phyloP scores from a whole-genome alignment of 148 eudicot genomes.

The Vaccinium macrocarpon region DNA sequence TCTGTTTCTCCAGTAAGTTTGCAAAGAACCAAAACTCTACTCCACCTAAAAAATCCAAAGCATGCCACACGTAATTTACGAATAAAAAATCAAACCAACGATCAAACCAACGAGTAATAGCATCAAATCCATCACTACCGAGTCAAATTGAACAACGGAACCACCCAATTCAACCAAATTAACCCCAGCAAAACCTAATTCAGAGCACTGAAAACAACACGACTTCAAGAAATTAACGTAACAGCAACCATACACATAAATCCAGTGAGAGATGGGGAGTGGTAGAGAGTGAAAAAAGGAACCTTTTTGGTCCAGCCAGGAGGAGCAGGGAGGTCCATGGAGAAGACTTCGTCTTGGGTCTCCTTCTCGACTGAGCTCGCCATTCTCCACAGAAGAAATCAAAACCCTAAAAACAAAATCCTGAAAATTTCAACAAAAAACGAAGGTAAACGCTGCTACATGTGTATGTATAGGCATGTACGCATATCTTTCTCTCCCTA shows the following conservation, averaged over 20 bases:
- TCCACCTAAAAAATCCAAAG: no score
- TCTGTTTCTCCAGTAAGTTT: not conserved
- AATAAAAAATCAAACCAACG: not conserved
- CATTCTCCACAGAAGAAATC: not conserved
- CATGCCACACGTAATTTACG: not conserved
- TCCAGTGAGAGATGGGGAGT: not conserved
- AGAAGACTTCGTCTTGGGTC: conserved; percentile 42
- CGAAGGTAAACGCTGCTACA: not conserved
- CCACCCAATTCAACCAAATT: not conserved
- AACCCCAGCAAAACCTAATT: not conserved
- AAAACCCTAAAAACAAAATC: not conserved
- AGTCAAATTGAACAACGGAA: not conserved
- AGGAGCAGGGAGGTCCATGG: conserved; percentile 78
- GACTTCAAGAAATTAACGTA: not conserved
- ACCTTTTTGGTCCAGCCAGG: conserved; percentile 79
- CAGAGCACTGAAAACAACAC: not conserved
- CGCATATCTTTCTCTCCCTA: not conserved
- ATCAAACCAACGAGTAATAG: not conserved
- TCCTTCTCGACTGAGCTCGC: conserved; percentile 4
- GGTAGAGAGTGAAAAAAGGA: not conserved
- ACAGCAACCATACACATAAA: not conserved
- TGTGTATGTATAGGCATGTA: not conserved
- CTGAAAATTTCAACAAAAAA: not conserved
- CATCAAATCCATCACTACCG: not conserved
- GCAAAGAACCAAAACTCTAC: not conserved